Evolutionary conservation across 2,329 filamentous ascomycete genomes (phyloP), one percentile per base, ranked within the genome.

Genomic region (Microascus cirrosus): DNA sequence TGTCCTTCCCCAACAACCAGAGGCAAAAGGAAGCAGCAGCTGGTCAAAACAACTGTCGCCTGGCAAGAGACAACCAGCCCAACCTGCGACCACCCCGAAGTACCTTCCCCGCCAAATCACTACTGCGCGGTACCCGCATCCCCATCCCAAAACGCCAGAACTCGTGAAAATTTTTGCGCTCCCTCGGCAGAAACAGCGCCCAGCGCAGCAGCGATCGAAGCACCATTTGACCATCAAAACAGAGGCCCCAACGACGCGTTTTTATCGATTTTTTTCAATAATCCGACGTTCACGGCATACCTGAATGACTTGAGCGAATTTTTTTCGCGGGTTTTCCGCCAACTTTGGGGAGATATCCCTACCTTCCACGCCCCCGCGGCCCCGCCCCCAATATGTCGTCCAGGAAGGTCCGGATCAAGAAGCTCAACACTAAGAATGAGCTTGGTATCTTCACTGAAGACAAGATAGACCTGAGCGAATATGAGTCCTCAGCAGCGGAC

Each of bases 391-490:
- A 59, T 70, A 84, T 84, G 81, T 80, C 79, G 65, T 81, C 79
- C 69, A 75, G 84, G 73, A 86, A 86, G 74, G 84, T 90, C 70
- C 82, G 88, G 71, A 86, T 89, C 80, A 88, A 90, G 77, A 97
- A 97, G 80, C 83, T 96, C 74, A 94, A 87, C 74, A 84, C 89
- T 69, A 95, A 95, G 78, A 90, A 91, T 71, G 85, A 85, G 66
- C 85, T 96, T 69, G 86, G 86, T 60, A 86, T 99, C 66, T 82
- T 96, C 68, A 84, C 88, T 71, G 93, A 97, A 76, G 82, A 90
- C 73, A 89, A 97, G 70, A 87, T 97, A 74, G 91, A 96, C 70
- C 80, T 87, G 69, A 82, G 80, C 68, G 84, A 91, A 73, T 95
- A 96, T 73, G 90, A 95, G 74, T 83, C 89, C 67, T 85, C 93